phyloP scores from a whole-genome alignment of 2,329 filamentous ascomycete species.

The Stagonosporopsis tanaceti region DNA sequence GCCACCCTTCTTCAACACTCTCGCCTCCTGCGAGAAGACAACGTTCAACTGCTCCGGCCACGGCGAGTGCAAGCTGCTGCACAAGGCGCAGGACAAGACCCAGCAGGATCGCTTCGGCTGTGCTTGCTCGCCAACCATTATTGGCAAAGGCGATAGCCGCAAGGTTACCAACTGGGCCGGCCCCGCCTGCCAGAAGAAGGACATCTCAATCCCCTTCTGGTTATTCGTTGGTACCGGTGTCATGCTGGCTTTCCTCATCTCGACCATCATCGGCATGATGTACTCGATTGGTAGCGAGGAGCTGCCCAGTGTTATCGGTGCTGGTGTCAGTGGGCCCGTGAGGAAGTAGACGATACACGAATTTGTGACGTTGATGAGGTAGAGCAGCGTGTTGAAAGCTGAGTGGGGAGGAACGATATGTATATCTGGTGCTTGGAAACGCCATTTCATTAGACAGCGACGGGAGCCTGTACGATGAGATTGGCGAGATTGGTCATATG shows the following conservation, averaged over 20 bases:
- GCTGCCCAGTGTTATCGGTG: slow-evolving; percentile 93
- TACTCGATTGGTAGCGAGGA: slow-evolving; percentile 86
- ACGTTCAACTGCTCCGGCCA: slow-evolving; percentile 86
- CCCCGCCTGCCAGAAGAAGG: slow-evolving; percentile 86
- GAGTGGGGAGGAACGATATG: slow-evolving; percentile 19
- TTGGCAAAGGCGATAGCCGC: slow-evolving; percentile 54
- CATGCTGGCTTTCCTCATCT: slow-evolving; percentile 71
- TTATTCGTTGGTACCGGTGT: slow-evolving; percentile 80
- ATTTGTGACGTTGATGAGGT: not conserved
- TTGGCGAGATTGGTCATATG: slow-evolving; percentile 30
- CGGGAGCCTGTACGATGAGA: slow-evolving; percentile 35
- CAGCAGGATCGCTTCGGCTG: slow-evolving; percentile 76
- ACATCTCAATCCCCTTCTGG: slow-evolving; percentile 89
- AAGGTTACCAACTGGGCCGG: slow-evolving; percentile 83
- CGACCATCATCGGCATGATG: slow-evolving; percentile 77
- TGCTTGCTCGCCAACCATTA: slow-evolving; percentile 70
- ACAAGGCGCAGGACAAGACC: slow-evolving; percentile 54
- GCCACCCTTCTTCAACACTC: slow-evolving; percentile 77
- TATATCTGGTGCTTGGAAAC: slow-evolving; percentile 44
- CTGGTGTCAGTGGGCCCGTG: slow-evolving; percentile 77
- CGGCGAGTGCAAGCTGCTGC: slow-evolving; percentile 77
- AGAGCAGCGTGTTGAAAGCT: not conserved
- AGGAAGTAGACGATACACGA: slow-evolving; percentile 46
- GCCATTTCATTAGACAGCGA: slow-evolving; percentile 23
- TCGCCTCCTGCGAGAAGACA: slow-evolving; percentile 70